Conservation (phyloP, 2,329 filamentous ascomycete genomes). For the Ophiostoma ulmi region DNA sequence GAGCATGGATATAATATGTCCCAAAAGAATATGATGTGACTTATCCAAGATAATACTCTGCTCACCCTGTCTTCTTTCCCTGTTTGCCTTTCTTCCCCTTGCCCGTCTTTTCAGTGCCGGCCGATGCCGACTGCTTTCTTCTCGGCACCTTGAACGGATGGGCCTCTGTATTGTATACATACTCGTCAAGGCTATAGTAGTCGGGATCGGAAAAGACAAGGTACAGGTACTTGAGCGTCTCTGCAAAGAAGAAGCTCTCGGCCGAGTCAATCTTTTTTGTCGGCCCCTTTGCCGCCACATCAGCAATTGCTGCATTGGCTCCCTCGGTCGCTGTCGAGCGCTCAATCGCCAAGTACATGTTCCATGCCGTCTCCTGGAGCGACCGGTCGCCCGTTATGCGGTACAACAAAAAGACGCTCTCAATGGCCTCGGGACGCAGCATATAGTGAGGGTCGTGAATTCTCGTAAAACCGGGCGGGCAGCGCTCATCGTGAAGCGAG, state of each 20-base stretch:
- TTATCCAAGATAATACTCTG: not conserved
- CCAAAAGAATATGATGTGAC: not conserved
- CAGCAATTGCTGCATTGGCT: constrained; percentile 28
- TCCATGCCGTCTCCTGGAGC: constrained; percentile 71
- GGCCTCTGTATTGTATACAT: constrained; percentile 29
- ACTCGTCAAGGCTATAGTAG: constrained; percentile 28
- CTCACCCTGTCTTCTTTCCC: not conserved
- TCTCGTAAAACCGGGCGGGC: constrained; percentile 30
- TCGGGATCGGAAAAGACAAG: constrained; percentile 27
- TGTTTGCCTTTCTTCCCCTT: constrained; percentile 20
- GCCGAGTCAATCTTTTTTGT: constrained; percentile 39
- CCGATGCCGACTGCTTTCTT: not conserved
- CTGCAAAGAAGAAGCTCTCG: constrained; percentile 29
- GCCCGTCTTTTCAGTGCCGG: constrained; percentile 30
- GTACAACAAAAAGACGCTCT: constrained; percentile 74
- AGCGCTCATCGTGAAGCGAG: constrained; percentile 25
- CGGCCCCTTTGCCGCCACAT: constrained; percentile 40
- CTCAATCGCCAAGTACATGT: constrained; percentile 68
- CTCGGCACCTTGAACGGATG: constrained; percentile 27
- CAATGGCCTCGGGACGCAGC: constrained; percentile 67
- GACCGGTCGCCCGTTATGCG: constrained; percentile 67
- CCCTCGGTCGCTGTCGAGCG: constrained; percentile 46
- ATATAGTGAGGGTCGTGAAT: constrained; percentile 41
- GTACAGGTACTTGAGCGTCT: constrained; percentile 30
- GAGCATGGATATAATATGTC: not conserved